Base-by-base conservation (phyloP, 176 grass and related monocot species). In the Bonia amplexicaulis region DNA sequence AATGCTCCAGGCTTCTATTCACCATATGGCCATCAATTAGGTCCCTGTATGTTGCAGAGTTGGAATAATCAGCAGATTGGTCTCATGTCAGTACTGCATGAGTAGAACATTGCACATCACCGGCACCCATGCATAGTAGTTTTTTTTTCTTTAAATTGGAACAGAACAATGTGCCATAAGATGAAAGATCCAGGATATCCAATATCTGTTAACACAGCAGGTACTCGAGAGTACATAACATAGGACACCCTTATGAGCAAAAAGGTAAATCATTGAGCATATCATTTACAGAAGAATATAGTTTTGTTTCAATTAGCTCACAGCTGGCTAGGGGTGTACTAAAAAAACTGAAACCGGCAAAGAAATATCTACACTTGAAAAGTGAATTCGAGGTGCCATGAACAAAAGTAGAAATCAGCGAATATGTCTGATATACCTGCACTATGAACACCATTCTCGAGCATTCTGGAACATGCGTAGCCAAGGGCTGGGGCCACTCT, bases 391-490 rank as follows among this genome's bases (percentile, higher is more conserved):
- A n/a, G 55, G 20, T 11, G 55, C 55, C 55, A n/a, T 2, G 2
- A 58, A n/a, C 3, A n/a, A n/a, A 58, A n/a, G 20, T 58, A 58
- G 20, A 58, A 59, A 59, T 8, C 55, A 23, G 9, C 23, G 22
- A 57, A 57, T 3, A 22, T 10, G 22, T 59, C 22, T 23, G 55
- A 23, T 59, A 23, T 59, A 59, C 55, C 55, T 59, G 55, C 55
- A 59, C 22, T 86, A 92, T 7, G 83, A 89, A 76, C 93, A 99
- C 90, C 90, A 99, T 86, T 99, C 84, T 37, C 88, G 81, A 31
- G 90, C 93, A 86, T 98, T 98, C 80, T 98, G 93, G 84, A 98
- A 98, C 96, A 98, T 94, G 37, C 66, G 79, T 47, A 96, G 25
- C 91, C 93, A 99, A 63, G 93, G 96, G 39, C 96, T 99, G 15